Evolutionary conservation across 192 early-diverging fungal species (phyloP).

Genomic region (Coemansia sp.): DNA sequence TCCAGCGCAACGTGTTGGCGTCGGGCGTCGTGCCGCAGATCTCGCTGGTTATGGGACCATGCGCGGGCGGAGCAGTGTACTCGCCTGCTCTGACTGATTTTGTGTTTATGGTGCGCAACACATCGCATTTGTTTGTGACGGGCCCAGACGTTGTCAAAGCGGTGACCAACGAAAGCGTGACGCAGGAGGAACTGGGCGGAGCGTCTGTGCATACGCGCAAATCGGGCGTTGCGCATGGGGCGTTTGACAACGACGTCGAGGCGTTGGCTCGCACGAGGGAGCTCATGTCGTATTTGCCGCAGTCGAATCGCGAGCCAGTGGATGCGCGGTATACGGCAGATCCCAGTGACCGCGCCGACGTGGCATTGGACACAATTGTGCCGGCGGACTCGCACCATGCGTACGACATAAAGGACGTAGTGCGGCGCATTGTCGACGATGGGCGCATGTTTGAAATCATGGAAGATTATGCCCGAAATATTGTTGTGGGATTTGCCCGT

Average conservation of each 20-base stretch:
- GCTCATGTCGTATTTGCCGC: slow-evolving; percentile 84
- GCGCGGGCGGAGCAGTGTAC: slow-evolving; percentile 96
- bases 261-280: slow-evolving; percentile 77
- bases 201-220: slow-evolving; percentile 84
- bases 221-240: slow-evolving; percentile 89
- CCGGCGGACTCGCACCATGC: slow-evolving; percentile 87
- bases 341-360: slow-evolving; percentile 66
- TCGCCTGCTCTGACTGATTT: slow-evolving; percentile 96
- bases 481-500: slow-evolving; percentile 85
- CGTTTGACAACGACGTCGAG: slow-evolving; percentile 93
- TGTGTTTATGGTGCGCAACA: slow-evolving; percentile 95
- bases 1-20: slow-evolving; percentile 88
- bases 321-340: slow-evolving; percentile 67
- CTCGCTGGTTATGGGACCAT: slow-evolving; percentile 96
- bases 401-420: slow-evolving; percentile 92
- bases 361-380: slow-evolving; percentile 82
- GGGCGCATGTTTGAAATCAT: slow-evolving; percentile 87
- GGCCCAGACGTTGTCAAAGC: slow-evolving; percentile 96
- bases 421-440: slow-evolving; percentile 79
- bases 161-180: slow-evolving; percentile 92
- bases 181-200: slow-evolving; percentile 93
- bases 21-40: slow-evolving; percentile 95
- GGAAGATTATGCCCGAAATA: slow-evolving; percentile 91
- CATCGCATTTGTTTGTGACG: slow-evolving; percentile 95
- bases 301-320: slow-evolving; percentile 74